These are phyloP conservation scores for Chytridium lagenaria DNA, from an alignment of 371 early-diverging fungal genomes.

Conservation along the genomic window DNA sequence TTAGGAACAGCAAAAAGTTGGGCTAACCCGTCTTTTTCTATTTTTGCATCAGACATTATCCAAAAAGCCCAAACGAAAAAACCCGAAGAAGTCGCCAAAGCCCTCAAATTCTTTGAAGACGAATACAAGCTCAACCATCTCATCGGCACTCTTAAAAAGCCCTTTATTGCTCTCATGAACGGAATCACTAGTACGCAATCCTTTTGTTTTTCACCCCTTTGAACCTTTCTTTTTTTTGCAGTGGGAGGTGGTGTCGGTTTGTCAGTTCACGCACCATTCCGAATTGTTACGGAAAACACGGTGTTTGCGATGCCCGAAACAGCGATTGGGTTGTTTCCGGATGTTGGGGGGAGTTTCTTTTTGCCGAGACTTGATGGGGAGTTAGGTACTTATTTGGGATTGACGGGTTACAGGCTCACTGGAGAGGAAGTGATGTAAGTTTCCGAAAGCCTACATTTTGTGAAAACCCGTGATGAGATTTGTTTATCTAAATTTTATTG, in stretches of 20 bases:
- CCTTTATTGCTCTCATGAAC: conserved; percentile 86
- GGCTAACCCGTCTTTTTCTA: background rate
- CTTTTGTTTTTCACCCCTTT: background rate
- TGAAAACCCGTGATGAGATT: background rate
- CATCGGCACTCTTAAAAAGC: conserved; percentile 85
- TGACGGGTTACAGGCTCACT: conserved; percentile 85
- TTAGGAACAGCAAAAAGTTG: conserved; percentile 28
- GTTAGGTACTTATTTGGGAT: conserved; percentile 88
- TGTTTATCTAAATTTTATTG: background rate
- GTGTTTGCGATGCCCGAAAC: conserved; percentile 90
- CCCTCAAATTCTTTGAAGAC: conserved; percentile 84
- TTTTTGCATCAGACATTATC: conserved; percentile 13
- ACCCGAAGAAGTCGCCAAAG: conserved; percentile 54
- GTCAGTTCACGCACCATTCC: conserved; percentile 93
- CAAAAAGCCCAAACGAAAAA: conserved; percentile 49
- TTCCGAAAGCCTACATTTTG: conserved; percentile 7
- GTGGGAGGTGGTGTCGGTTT: conserved; percentile 97
- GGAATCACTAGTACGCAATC: conserved; percentile 85
- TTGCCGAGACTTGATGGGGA: conserved; percentile 91
- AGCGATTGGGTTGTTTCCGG: conserved; percentile 90
- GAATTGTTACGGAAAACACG: conserved; percentile 93
- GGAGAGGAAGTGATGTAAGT: conserved; percentile 88
- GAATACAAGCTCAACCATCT: conserved; percentile 91
- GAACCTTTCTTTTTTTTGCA: conserved; percentile 27
- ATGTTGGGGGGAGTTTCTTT: conserved; percentile 94